Percentiles rank a stretch among this genome's conserved stretches.
Evolutionary conservation across 345 rosid genomes (phyloP).

Genomic region (Cardiospermum halicacabum): DNA sequence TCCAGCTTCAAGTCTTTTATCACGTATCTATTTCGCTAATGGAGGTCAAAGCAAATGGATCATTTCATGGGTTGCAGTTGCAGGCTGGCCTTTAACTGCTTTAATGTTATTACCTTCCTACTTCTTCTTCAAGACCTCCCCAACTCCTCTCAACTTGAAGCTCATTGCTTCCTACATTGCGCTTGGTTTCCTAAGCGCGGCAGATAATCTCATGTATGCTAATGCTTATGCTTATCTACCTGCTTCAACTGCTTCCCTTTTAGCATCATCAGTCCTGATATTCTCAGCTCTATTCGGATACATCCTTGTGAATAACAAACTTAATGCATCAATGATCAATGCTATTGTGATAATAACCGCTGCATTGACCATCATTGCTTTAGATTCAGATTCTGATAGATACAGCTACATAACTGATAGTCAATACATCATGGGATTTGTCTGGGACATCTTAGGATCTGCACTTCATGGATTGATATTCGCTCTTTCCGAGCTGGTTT

Average conservation of each 20-base stretch:
- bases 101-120: slow-evolving; percentile 52
- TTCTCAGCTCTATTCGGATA: slow-evolving; percentile 71
- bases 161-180: slow-evolving; percentile 51
- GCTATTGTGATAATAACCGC: slow-evolving; percentile 63
- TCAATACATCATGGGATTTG: slow-evolving; percentile 63
- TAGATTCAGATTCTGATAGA: slow-evolving; percentile 73
- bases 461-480: slow-evolving; percentile 84
- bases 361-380: slow-evolving; percentile 62
- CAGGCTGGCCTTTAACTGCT: slow-evolving; percentile 79
- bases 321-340: slow-evolving; percentile 61
- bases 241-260: slow-evolving; percentile 79
- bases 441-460: slow-evolving; percentile 81
- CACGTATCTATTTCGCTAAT: slow-evolving; percentile 67
- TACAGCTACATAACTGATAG: slow-evolving; percentile 38
- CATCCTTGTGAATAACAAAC: slow-evolving; percentile 57
- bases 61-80: slow-evolving; percentile 86
- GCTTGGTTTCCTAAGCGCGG: slow-evolving; percentile 69
- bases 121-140: slow-evolving; percentile 38
- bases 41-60: slow-evolving; percentile 93
- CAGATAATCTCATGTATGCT: slow-evolving; percentile 80
- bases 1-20: slow-evolving; percentile 72
- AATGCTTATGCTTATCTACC: slow-evolving; percentile 89
- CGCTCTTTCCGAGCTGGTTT: slow-evolving; percentile 76
- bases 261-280: slow-evolving; percentile 73
- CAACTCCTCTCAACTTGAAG: slow-evolving; percentile 47